phyloP scores from a whole-genome alignment of 345 rosid genomes.

The Acer negundo region DNA sequence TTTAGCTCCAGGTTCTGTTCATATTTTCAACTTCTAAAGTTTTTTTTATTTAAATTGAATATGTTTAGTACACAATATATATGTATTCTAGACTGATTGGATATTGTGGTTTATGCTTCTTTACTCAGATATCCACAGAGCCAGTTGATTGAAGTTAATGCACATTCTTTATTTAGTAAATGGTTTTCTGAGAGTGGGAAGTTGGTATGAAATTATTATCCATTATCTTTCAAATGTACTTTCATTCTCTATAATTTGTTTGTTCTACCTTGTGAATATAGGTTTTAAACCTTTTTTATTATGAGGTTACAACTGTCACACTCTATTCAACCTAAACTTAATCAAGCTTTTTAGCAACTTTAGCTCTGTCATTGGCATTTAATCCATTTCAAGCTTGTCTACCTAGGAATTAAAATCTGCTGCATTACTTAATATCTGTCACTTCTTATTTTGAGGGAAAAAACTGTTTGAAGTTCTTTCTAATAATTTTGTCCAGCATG shows the following conservation, averaged over 20 bases:
- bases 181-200: constrained; percentile 99
- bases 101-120: constrained; percentile 20
- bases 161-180: constrained; percentile 97
- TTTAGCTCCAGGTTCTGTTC: constrained; percentile 71
- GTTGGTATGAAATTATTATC: constrained; percentile 56
- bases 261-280: background rate
- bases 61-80: background rate
- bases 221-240: background rate
- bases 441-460: too few species aligned
- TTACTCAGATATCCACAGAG: constrained; percentile 78
- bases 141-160: constrained; percentile 97
- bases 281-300: background rate
- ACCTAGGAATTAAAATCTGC: background rate
- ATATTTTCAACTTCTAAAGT: background rate
- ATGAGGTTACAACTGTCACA: background rate
- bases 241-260: background rate
- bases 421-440: background rate
- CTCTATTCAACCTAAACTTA: background rate
- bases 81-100: constrained; percentile 1
- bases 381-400: background rate
- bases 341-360: background rate
- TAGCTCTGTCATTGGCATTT: constrained; percentile 4
- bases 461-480: too few species aligned
- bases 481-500: background rate
- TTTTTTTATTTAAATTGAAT: background rate